Base-by-base conservation (phyloP, 1,139 yeast species). In the Sugiyamaella grinbergsii region DNA sequence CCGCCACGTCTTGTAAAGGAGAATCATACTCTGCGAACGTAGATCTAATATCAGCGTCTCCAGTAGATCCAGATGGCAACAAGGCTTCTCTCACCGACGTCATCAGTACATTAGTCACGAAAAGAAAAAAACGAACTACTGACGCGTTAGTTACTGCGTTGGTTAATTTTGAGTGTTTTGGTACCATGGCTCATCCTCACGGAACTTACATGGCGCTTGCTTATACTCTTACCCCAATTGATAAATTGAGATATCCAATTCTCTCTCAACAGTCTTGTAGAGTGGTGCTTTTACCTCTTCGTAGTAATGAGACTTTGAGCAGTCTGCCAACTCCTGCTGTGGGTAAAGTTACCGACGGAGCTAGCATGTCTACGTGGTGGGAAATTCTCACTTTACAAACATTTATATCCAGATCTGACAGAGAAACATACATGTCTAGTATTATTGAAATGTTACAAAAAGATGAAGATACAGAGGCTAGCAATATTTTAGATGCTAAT, bases 311-410 rank as follows among this genome's bases (percentile, higher is more conserved):
- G 4, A n/a, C 26, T 33, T 34, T 28, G 23, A 15, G 23, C 22
- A 32, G 22, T 6, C 26, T 32, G 10, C 33, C 20, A 15, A 11
- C 31, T 15, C 51, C 48, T 15, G 22, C 36, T 19, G 49, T 51
- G 0, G 46, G 51, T 47, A 39, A 61, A 2, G 44, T 54, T 8
- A 32, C 45, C 15, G 36, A 40, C 11, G 63, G 63, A 3, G 51
- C 58, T 3, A 34, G 58, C 7, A 11, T 54, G n/a, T 50, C 53
- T 16, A 50, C 53, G 11, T 59, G 63, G 63, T 59, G 60, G 61
- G 63, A 58, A 24, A 42, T 54, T 28, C 51, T 44, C 32, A 58
- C 53, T 4, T 43, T 58, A 24, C 49, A 43, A 5, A 50, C 51
- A 28, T 32, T 54, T 13, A 37, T 53, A 10, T 49, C 55, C 5